Base-by-base conservation (phyloP, 169 alveolate genomes). In the Plasmodium gonderi region DNA sequence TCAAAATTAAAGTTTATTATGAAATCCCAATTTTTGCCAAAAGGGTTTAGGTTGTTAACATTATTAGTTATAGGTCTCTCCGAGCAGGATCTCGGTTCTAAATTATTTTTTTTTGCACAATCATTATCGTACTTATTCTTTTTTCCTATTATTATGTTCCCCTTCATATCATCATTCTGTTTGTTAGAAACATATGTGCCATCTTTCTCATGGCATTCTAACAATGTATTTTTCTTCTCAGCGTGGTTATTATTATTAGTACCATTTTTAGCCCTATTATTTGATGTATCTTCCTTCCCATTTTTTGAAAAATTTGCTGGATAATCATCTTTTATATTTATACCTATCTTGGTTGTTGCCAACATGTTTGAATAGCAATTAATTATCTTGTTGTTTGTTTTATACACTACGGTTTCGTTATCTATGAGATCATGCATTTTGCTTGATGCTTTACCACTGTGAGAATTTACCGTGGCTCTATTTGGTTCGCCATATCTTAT, bases 11-110 rank as follows among this genome's bases (percentile, higher is more conserved):
- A 90, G 44, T 90, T 76, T 64, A 78, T 64, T 67, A 90, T 49
- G 40, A 90, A 90, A 45, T 64, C 36, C 94, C 94, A 90, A 40
- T 77, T 45, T 45, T 90, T 90, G 23, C 94, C 94, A 90, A 90
- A 90, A 31, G 92, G 92, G 42, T 83, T 83, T 68, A 90, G 51
- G 42, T 14, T 67, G 45, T 65, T 8, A n/a, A 1, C 47, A 36
- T 20, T 51, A 33, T 29, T 49, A 6, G 31, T 7, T 11, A 29
- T 20, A 51, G 68, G 20, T 14, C 14, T 51, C 68, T 51, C 20
- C 68, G 68, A 51, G 68, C 68, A 29, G 68, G 31, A n/a, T 51
- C 68, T 51, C 68, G 9, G 20, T 8, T 51, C 31, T 51, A n/a
- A 11, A 29, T 12, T 51, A 51, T 51, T 51, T 9, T 51, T 51